These are phyloP conservation scores for Salvia miltiorrhiza DNA, from an alignment of 257 asterid species.

Conservation along the genomic window DNA sequence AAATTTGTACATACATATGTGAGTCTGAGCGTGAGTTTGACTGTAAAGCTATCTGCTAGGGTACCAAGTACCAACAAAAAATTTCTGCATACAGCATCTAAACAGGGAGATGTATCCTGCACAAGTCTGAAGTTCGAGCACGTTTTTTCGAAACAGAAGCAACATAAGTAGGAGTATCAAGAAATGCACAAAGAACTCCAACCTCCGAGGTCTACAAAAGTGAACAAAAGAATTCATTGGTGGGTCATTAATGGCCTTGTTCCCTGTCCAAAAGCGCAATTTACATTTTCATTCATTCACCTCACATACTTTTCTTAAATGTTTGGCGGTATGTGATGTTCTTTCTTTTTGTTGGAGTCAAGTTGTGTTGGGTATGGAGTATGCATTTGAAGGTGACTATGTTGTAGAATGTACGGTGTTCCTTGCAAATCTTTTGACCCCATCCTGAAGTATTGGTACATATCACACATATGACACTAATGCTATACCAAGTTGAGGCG, in stretches of 20 bases:
- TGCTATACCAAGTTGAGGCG: constrained; percentile 1
- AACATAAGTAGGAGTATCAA: background rate
- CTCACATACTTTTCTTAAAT: background rate
- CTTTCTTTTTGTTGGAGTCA: background rate
- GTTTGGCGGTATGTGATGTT: background rate
- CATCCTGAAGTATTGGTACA: background rate
- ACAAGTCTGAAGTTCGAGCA: background rate
- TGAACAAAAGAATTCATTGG: background rate
- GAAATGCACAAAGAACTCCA: background rate
- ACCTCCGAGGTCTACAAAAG: background rate
- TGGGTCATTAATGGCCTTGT: background rate
- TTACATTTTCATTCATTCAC: background rate
- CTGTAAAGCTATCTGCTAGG: background rate
- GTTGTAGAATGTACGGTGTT: background rate
- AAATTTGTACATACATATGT: background rate
- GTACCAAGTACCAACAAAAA: background rate
- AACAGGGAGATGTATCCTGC: background rate
- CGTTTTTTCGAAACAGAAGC: background rate
- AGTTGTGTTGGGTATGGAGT: background rate
- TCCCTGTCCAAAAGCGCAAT: background rate
- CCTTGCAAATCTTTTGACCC: background rate
- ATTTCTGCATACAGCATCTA: background rate
- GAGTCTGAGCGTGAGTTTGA: background rate
- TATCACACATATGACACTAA: constrained; percentile 3
- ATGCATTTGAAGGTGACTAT: background rate